These are phyloP conservation scores for Starmerella bombicola DNA, from an alignment of 805 yeast genomes.

Conservation along the genomic window DNA sequence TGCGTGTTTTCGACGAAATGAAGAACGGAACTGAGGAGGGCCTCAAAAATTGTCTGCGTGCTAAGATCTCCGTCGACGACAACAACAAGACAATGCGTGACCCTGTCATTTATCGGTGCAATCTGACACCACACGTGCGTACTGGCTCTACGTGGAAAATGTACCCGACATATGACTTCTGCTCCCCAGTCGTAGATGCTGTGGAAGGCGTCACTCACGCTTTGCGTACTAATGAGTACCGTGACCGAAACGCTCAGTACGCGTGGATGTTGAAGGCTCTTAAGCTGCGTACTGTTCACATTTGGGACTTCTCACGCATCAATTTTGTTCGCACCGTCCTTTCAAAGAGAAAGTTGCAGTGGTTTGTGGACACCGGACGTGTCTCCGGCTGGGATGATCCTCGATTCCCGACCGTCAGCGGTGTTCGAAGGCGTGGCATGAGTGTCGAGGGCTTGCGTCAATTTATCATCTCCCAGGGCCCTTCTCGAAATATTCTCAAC, in stretches of 20 bases:
- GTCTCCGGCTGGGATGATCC: conserved; percentile 98
- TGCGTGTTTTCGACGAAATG: conserved; percentile 82
- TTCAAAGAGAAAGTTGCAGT: conserved; percentile 94
- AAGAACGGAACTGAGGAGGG: conserved; percentile 88
- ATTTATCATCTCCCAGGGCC: conserved; percentile 92
- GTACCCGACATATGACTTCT: conserved; percentile 97
- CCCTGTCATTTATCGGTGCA: conserved; percentile 95
- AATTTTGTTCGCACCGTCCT: conserved; percentile 91
- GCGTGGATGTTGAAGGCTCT: conserved; percentile 86
- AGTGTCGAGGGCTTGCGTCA: conserved; percentile 92
- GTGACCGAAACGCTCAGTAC: conserved; percentile 97
- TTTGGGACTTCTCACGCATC: conserved; percentile 97
- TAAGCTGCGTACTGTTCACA: conserved; percentile 76
- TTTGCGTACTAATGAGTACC: conserved; percentile 92
- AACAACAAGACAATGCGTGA: conserved; percentile 92
- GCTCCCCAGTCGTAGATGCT: conserved; percentile 93
- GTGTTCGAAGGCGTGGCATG: conserved; percentile 99
- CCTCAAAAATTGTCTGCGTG: conserved; percentile 83
- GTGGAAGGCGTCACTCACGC: conserved; percentile 97
- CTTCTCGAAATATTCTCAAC: conserved; percentile 91
- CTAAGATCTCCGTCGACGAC: conserved; percentile 86
- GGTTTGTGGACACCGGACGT: conserved; percentile 89
- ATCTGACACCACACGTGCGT: conserved; percentile 94
- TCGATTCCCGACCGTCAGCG: conserved; percentile 98
- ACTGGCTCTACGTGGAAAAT: conserved; percentile 89